A percentile compares a stretch with the other conserved stretches of the same genome.
phyloP scores from a whole-genome alignment of 176 grass and related monocot species.

The Ampelocalamus luodianensis region DNA sequence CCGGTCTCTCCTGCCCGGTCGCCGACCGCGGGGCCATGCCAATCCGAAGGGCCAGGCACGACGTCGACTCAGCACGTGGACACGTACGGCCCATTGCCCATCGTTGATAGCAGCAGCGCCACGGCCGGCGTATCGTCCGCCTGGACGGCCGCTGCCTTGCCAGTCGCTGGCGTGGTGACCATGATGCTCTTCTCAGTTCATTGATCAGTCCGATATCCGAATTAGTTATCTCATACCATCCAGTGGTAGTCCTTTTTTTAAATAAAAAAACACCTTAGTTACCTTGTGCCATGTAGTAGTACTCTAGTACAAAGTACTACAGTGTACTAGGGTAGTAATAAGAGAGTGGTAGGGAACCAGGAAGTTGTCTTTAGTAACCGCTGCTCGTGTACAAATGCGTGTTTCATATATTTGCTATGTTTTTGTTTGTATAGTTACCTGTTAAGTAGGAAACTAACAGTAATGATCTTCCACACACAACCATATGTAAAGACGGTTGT shows the following conservation, averaged over 20 bases:
- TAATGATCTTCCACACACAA: not conserved
- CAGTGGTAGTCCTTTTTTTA: not conserved
- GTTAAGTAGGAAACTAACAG: not conserved
- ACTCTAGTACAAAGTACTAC: no score
- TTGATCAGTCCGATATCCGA: not conserved
- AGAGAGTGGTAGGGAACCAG: not conserved
- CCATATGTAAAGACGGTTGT: no score
- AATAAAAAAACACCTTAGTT: no score
- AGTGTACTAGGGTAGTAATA: no score
- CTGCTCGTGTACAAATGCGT: not conserved
- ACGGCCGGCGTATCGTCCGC: not conserved
- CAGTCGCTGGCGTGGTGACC: not conserved
- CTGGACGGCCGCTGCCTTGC: not conserved
- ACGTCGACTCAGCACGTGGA: not conserved
- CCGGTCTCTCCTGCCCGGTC: not conserved
- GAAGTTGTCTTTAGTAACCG: not conserved
- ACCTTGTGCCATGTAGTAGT: no score
- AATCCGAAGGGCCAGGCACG: not conserved
- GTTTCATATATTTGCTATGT: no score
- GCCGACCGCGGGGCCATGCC: no score
- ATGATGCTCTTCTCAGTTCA: not conserved
- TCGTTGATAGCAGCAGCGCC: not conserved
- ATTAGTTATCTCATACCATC: not conserved
- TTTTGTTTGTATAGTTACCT: not conserved
- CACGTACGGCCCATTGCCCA: not conserved